Conservation (phyloP, 129 eudicot species). For the Saposhnikovia divaricata region DNA sequence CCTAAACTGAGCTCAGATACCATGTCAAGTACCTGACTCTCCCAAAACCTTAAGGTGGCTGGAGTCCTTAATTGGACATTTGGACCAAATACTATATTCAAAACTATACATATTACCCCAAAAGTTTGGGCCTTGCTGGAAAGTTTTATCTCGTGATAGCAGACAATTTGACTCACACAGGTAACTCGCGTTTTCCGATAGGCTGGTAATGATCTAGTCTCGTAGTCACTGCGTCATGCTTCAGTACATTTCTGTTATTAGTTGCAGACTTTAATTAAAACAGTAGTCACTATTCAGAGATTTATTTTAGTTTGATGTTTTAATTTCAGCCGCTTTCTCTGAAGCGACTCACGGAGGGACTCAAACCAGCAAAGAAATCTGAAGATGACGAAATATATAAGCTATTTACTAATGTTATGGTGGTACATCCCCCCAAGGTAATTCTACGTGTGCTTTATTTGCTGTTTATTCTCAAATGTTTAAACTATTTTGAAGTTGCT, state of each 20-base stretch:
- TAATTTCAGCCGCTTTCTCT: slow-evolving; percentile 76
- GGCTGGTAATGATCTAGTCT: background rate
- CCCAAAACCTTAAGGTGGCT: too few relatives aligned
- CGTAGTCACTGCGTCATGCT: background rate
- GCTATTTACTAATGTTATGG: slow-evolving; percentile 69
- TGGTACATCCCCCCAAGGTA: slow-evolving; percentile 76
- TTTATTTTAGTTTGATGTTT: background rate
- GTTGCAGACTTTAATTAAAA: background rate
- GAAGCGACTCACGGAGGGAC: slow-evolving; percentile 82
- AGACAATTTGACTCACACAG: background rate
- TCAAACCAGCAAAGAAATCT: slow-evolving; percentile 47
- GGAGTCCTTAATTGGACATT: too few relatives aligned
- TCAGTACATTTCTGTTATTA: background rate
- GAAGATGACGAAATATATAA: slow-evolving; percentile 64
- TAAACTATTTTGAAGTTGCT: background rate
- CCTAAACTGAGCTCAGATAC: too few relatives aligned
- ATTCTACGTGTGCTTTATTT: background rate
- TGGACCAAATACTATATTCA: too few relatives aligned
- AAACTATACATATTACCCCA: background rate
- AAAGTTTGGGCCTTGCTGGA: background rate
- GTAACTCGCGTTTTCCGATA: background rate
- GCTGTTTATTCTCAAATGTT: background rate
- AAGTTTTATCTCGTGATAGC: background rate
- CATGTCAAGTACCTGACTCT: too few relatives aligned
- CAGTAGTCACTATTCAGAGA: background rate